A percentile compares a stretch with the other conserved stretches of the same genome.
Conservation (phyloP, 495 filamentous ascomycete species). For the Neurospora cerealis region DNA sequence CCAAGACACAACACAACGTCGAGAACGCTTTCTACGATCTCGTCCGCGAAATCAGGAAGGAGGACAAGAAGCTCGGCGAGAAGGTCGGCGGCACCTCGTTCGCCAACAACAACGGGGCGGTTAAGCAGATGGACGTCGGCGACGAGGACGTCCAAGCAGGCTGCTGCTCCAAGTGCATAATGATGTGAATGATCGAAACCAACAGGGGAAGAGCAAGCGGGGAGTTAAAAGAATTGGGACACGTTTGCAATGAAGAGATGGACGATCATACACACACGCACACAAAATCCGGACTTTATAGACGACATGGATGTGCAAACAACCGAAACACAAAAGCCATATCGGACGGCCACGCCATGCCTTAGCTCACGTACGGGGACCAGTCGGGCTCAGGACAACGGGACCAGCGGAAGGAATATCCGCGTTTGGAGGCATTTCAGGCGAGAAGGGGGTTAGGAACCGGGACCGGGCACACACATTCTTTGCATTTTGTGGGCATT, state of each 20-base stretch:
- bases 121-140: slow-evolving; percentile 67
- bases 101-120: slow-evolving; percentile 50
- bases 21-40: slow-evolving; percentile 98
- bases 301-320: background rate
- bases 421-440: background rate
- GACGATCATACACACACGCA: background rate
- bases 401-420: background rate
- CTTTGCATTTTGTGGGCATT: background rate
- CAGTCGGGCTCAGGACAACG: background rate
- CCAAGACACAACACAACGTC: slow-evolving; percentile 95
- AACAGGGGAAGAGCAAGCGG: background rate
- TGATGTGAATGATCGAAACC: slow-evolving; percentile 58
- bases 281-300: background rate
- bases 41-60: slow-evolving; percentile 91
- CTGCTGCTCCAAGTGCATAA: slow-evolving; percentile 78
- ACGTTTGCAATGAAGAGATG: background rate
- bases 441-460: background rate
- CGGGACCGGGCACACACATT: background rate
- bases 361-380: background rate
- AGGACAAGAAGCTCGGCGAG: slow-evolving; percentile 94
- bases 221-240: background rate
- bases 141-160: slow-evolving; percentile 60
- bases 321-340: background rate
- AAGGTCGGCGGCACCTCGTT: slow-evolving; percentile 56
- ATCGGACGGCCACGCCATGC: background rate